Base-by-base conservation (phyloP, 306 rosid genomes). In the Astragalus membranaceus region DNA sequence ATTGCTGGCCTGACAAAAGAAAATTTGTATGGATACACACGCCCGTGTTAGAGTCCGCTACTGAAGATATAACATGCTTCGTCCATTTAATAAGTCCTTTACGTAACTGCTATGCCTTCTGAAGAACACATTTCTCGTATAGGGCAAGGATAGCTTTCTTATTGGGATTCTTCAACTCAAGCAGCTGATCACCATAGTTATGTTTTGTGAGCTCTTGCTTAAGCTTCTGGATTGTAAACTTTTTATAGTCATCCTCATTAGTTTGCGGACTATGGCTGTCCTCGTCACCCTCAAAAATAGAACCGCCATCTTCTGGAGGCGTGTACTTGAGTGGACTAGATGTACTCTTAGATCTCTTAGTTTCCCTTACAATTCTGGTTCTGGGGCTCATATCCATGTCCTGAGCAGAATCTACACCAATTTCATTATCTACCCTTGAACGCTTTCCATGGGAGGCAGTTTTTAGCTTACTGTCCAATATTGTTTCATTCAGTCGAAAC, bases 191-290 rank as follows among this genome's bases (percentile, higher is more conserved):
- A 12, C 96, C 98, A 39, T 74, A 85, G 76, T 89, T 89, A 46
- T 85, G 88, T 54, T 89, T 89, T 47, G 96, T 92, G 29, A 89
- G 88, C 73, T 92, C 97, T 66, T 89, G 97, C 84, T 85, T 92
- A 3, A 92, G 89, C 79, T 82, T 87, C 83, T 72, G 86, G 10
- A 85, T 15, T 0, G 97, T 87, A 75, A 92, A 92, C 75, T 78
- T 92, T 8, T 74, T 88, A 57, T 90, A 84, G 30, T 90, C 96
- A 49, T 82, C 96, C 71, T 79, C 78, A 15, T 77, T 87, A 5
- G 83, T 77, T 59, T 80, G 88, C 81, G 78, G 92, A 59, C 98
- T 85, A 11, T 71, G 74, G 61, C 67, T 81, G 12, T 86, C 95
- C 20, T 87, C 94, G 2, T 77, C 82, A 15, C 88, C 96, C 66